Evolutionary conservation across 1,139 yeast genomes (phyloP), one percentile per base, ranked within the genome.

Genomic region (Protomyces lactucae-debilis): DNA sequence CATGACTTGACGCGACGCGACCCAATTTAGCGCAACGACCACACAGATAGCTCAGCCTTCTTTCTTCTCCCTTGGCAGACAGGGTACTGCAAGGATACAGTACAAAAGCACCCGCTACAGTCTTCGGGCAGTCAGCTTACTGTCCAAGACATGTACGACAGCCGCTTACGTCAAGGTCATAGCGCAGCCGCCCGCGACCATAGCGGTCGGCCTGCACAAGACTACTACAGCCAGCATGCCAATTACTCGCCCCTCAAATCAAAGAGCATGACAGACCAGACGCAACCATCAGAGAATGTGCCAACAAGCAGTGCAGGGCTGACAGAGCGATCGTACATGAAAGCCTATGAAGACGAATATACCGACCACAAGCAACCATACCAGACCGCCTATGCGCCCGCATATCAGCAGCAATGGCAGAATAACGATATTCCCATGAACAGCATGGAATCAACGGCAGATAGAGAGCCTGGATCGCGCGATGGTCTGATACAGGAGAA

Each of bases 101-200:
- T 5, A 6, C 32, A 28, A 28, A 6, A 4, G 32, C 5, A 28
- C 32, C 8, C 8, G 1, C 32, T 28, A 28, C 32, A 28, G 32
- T 4, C 32, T 28, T 5, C 1, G 32, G 32, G 32, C 32, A 4
- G 39, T 21, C 16, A 32, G 9, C 46, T 12, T 10, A 14, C 9
- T 14, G 46, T 14, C 10, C 32, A 21, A 14, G 25, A 46, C 18
- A n/a, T 12, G 23, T 2, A 35, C 40, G 55, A 35, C 36, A 32
- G 36, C 16, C 35, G 55, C 14, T 57, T 46, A n/a, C 61, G 35
- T 12, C 16, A 48, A 9, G 61, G 51, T n/a, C 51, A 36, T 36
- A 10, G 45, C 25, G 61, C 32, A 28, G 32, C 32, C 8, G 32
- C 32, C 32, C 5, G 32, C 32, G 32, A 28, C 32, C 32, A 28